Evolutionary conservation across 495 filamentous ascomycete genomes (phyloP), one percentile per base, ranked within the genome.

Genomic region (Podospora comata): DNA sequence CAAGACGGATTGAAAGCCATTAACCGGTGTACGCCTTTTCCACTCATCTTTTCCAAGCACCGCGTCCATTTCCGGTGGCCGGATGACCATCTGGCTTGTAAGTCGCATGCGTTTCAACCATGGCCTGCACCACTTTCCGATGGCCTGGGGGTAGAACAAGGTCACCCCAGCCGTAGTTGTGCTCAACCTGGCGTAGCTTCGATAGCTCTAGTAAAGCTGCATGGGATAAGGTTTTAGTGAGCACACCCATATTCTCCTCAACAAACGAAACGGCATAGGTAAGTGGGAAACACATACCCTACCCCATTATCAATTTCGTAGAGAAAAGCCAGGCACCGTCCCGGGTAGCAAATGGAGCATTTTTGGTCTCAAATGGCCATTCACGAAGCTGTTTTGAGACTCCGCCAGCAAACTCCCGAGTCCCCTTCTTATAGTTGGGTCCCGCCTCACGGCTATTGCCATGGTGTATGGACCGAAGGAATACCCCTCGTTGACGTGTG

Each of bases 231-330:
- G 18, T 60, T 18, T 19, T n/a, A 4, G 44, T 30, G 7, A 23
- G 55, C 55, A 57, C 20, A 0, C 5, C 5, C 6, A 28, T 18
- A 61, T 54, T 16, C 18, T 23, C 20, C 20, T 23, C 20, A 23
- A 23, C 20, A 23, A 23, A 23, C 20, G 1, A 23, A 23, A 23
- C 20, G 20, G 20, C 20, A 23, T 23, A 23, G 20, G 20, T 23
- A 23, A 23, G 20, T 19, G 19, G 32, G n/a, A 19, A 26, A 48
- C 16, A 20, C 20, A 4, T 6, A 58, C 57, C 69, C 39, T 44
- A 75, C 76, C 74, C 81, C 79, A 83, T 70, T 76, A 79, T 15
- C 81, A 75, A 44, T 66, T 79, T 9, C 79, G 73, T 26, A 83
- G 69, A 6, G 77, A 69, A 61, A 82, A 82, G 0, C 72, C 81